Conservation (phyloP, 371 early-diverging fungal genomes). For the Apophysomyces sp. region DNA sequence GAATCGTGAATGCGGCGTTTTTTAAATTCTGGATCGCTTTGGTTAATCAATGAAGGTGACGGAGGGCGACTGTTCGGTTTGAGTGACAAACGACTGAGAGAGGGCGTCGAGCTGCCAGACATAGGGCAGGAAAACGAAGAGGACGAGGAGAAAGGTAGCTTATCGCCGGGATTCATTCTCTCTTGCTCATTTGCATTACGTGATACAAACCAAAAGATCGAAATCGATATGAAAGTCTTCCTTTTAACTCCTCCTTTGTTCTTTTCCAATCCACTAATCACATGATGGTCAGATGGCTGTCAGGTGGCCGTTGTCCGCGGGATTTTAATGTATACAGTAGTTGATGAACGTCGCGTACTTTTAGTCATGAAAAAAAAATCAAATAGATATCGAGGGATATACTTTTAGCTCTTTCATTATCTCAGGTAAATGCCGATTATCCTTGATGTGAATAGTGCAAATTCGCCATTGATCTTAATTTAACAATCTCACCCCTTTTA, state of each 20-base stretch:
- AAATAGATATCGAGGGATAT: too few species aligned
- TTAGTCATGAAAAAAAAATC: too few species aligned
- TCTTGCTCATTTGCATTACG: background rate
- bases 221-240: background rate
- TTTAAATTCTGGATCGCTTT: background rate
- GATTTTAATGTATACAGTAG: too few species aligned
- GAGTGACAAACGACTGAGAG: background rate
- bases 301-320: background rate
- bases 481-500: too few species aligned
- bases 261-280: background rate
- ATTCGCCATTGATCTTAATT: too few species aligned
- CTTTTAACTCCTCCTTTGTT: constrained; percentile 1
- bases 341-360: too few species aligned
- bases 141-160: background rate
- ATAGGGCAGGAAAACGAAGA: background rate
- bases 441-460: too few species aligned
- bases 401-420: too few species aligned
- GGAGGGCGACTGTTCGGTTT: background rate
- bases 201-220: background rate
- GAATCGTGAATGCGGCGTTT: background rate
- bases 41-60: background rate
- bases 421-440: too few species aligned
- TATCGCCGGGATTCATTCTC: constrained; percentile 1
- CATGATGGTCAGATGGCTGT: background rate
- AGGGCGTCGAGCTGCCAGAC: constrained; percentile 1